Percentiles rank a stretch among this genome's conserved stretches.
phyloP scores from a whole-genome alignment of 352 stramenopile genomes.

The Phytopythium aichiense region DNA sequence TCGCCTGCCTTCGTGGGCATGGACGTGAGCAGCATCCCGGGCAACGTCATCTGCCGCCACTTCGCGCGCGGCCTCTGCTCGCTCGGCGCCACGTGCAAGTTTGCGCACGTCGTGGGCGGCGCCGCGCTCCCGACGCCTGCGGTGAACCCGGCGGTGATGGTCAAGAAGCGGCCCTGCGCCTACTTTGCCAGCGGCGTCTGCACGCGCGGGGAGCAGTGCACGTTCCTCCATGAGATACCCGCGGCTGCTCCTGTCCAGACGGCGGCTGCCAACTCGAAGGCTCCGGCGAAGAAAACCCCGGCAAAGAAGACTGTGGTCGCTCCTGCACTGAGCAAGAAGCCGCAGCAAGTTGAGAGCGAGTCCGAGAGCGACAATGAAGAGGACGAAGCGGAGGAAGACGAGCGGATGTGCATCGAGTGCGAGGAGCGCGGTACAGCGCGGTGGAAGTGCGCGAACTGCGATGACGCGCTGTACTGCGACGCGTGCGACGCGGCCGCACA shows the following conservation, averaged over 20 bases:
- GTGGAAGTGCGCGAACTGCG: constrained; percentile 56
- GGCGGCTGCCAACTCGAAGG: background rate
- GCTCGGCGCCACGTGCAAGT: constrained; percentile 26
- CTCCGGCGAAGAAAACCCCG: background rate
- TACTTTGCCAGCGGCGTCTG: constrained; percentile 53
- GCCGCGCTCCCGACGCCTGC: constrained; percentile 8
- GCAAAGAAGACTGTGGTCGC: constrained; percentile 4
- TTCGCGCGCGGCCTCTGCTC: constrained; percentile 49
- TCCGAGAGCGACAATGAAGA: constrained; percentile 5
- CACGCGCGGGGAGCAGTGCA: constrained; percentile 45
- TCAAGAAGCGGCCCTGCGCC: constrained; percentile 30
- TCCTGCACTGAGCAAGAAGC: background rate
- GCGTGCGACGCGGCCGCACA: constrained; percentile 54
- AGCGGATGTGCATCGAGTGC: constrained; percentile 60
- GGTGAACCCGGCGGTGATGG: background rate
- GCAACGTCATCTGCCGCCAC: constrained; percentile 38
- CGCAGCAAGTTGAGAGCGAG: constrained; percentile 2
- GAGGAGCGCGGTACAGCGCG: constrained; percentile 35
- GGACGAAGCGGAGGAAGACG: constrained; percentile 6
- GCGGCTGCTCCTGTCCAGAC: background rate
- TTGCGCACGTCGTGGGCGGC: constrained; percentile 43
- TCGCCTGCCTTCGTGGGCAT: constrained; percentile 4
- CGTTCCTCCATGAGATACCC: constrained; percentile 31
- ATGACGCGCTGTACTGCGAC: constrained; percentile 61
- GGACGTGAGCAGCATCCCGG: constrained; percentile 30